Percentiles rank a stretch among this genome's conserved stretches.
These are phyloP conservation scores for Boletus rubroflammeus DNA, from an alignment of 768 basidiomycete genomes.

Conservation along the genomic window DNA sequence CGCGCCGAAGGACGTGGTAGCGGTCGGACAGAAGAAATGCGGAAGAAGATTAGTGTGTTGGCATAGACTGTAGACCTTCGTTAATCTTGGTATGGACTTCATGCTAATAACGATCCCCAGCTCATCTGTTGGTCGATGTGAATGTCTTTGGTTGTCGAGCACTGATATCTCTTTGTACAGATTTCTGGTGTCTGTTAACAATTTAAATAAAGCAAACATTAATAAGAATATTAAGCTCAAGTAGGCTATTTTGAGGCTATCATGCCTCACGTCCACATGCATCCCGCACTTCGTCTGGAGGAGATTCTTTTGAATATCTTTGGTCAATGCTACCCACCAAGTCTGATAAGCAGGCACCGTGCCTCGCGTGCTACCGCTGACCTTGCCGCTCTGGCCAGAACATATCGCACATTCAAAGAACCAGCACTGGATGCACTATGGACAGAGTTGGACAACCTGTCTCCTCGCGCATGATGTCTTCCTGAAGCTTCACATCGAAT, in stretches of 20 bases:
- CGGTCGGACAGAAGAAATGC: slow-evolving; percentile 46
- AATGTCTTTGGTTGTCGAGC: background rate
- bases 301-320: slow-evolving; percentile 8
- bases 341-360: background rate
- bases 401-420: slow-evolving; percentile 6
- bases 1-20: slow-evolving; percentile 66
- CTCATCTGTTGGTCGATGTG: background rate
- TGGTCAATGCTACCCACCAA: background rate
- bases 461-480: slow-evolving; percentile 5
- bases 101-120: background rate
- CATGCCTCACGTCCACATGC: slow-evolving; percentile 8
- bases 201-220: too few species aligned
- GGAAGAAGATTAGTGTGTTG: slow-evolving; percentile 44
- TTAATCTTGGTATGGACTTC: background rate
- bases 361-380: background rate
- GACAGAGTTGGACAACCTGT: slow-evolving; percentile 2
- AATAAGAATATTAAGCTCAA: too few species aligned
- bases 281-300: slow-evolving; percentile 7
- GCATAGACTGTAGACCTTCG: slow-evolving; percentile 10
- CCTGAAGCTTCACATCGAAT: slow-evolving; percentile 8
- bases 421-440: slow-evolving; percentile 5
- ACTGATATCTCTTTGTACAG: background rate
- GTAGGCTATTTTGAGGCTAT: too few species aligned
- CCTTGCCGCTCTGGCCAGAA: slow-evolving; percentile 2
- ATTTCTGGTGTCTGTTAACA: background rate